Evolutionary conservation across 2,329 filamentous ascomycete genomes (phyloP), one percentile per base, ranked within the genome.

Genomic region (Drechslerella coelobrocha): DNA sequence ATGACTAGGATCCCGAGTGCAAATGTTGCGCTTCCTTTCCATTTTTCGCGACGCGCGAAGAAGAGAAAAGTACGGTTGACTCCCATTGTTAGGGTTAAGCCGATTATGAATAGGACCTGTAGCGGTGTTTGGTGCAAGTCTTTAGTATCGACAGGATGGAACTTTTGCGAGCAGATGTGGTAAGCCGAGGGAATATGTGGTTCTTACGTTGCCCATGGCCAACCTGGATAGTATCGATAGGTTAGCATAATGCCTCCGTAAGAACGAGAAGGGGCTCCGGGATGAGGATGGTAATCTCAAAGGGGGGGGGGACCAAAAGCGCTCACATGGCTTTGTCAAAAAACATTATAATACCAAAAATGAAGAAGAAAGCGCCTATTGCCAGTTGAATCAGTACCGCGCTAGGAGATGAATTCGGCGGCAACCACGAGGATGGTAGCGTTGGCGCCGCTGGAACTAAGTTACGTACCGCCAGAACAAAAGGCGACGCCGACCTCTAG

Each of bases 61-160:
- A 99, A 99, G 78, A 89, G 83, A 73, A 93, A 83, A 0, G 94
- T 97, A 79, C 97, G 97, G 79, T 89, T 85, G 23, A 91, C 85
- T 45, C 94, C 94, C 81, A 99, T 96, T 76, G 97, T 95, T 68
- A 97, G 89, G 27, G 92, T 96, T 24, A 99, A 86, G 79, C 94
- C 94, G 81, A 96, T 91, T 60, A 99, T 86, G 84, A 99, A 97
- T 79, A 99, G 91, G 79, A 99, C 95, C 91, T 96, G 76, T 19
- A 9, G 62, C 50, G 52, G 50, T 66, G 63, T 66, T 48, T 56
- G 55, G 73, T 66, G 34, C 29, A 19, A 63, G 41, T 51, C 17
- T 61, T 57, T 19, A 43, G 53, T 57, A 34, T 52, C 39, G 29
- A 39, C 37, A 47, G n/a, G n/a, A n/a, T n/a, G n/a, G n/a, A n/a